A percentile compares a stretch with the other conserved stretches of the same genome.
Conservation (phyloP, 1,284 basidiomycete species). For the Ustilago crameri region DNA sequence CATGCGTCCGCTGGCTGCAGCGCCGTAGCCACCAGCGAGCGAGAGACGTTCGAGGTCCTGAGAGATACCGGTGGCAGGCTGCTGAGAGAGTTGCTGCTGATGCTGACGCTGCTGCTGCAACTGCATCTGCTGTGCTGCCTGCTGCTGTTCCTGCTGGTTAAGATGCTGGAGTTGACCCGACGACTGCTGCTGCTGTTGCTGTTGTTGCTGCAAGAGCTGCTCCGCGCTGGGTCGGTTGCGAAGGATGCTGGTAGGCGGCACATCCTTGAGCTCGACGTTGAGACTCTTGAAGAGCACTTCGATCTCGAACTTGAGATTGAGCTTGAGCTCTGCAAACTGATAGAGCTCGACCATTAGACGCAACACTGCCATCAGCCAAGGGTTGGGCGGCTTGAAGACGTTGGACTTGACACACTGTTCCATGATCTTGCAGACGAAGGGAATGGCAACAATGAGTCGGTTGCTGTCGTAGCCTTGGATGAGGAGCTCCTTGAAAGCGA, state of each 20-base stretch:
- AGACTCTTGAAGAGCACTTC: slow-evolving; percentile 95
- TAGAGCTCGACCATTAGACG: slow-evolving; percentile 93
- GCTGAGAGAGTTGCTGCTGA: slow-evolving; percentile 48
- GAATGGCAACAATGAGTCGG: slow-evolving; percentile 91
- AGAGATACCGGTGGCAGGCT: slow-evolving; percentile 45
- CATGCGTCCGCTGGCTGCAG: slow-evolving; percentile 34
- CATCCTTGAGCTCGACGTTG: slow-evolving; percentile 84
- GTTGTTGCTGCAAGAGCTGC: slow-evolving; percentile 43
- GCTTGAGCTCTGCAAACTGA: slow-evolving; percentile 93
- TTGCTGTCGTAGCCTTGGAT: slow-evolving; percentile 94
- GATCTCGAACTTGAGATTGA: slow-evolving; percentile 98
- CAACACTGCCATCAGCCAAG: slow-evolving; percentile 96
- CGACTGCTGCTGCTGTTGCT: slow-evolving; percentile 43
- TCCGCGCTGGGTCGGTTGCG: slow-evolving; percentile 71
- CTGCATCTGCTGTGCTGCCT: slow-evolving; percentile 38
- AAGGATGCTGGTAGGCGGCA: slow-evolving; percentile 86
- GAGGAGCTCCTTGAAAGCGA: slow-evolving; percentile 95
- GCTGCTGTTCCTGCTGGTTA: slow-evolving; percentile 51
- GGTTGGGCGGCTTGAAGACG: slow-evolving; percentile 95
- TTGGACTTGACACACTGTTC: slow-evolving; percentile 88
- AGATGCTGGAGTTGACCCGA: slow-evolving; percentile 47
- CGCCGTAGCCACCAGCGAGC: slow-evolving; percentile 42
- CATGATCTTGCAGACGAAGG: slow-evolving; percentile 97
- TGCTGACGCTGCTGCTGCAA: slow-evolving; percentile 48
- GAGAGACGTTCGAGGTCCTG: slow-evolving; percentile 58